phyloP scores from a whole-genome alignment of 1,139 yeast species.

The Hyphopichia burtonii region DNA sequence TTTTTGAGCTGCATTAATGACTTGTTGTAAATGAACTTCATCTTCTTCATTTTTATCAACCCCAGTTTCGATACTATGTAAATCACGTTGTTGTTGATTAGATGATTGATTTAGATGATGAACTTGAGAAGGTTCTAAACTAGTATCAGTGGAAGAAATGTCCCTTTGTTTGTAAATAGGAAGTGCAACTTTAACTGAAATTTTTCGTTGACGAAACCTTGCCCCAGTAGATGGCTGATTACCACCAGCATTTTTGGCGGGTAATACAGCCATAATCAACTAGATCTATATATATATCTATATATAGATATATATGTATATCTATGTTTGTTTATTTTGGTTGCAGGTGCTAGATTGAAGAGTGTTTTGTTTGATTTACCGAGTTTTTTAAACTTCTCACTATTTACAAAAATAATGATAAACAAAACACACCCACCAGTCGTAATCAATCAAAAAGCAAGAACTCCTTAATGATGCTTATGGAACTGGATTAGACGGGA shows the following conservation, averaged over 20 bases:
- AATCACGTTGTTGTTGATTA: constrained; percentile 75
- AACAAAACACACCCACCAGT: neutral
- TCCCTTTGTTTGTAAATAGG: constrained; percentile 77
- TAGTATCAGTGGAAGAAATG: constrained; percentile 70
- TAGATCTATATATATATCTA: neutral
- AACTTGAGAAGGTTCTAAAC: constrained; percentile 46
- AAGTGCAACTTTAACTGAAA: constrained; percentile 86
- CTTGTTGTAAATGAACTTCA: constrained; percentile 93
- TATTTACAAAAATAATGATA: neutral
- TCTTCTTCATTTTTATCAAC: constrained; percentile 98
- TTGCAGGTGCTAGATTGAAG: too few relatives aligned
- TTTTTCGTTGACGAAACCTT: constrained; percentile 86
- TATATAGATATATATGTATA: neutral
- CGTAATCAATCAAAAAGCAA: neutral
- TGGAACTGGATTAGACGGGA: too few relatives aligned
- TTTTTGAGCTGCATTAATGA: constrained; percentile 72
- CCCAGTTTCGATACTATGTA: constrained; percentile 93
- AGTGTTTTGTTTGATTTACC: neutral
- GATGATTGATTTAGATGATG: constrained; percentile 35
- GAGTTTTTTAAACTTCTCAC: neutral
- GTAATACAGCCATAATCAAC: constrained; percentile 26
- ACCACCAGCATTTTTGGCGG: constrained; percentile 29
- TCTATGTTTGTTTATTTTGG: neutral
- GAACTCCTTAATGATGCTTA: too few relatives aligned
- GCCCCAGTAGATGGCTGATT: constrained; percentile 51